phyloP scores from a whole-genome alignment of 331 rosid species.

The Ulmus americana region DNA sequence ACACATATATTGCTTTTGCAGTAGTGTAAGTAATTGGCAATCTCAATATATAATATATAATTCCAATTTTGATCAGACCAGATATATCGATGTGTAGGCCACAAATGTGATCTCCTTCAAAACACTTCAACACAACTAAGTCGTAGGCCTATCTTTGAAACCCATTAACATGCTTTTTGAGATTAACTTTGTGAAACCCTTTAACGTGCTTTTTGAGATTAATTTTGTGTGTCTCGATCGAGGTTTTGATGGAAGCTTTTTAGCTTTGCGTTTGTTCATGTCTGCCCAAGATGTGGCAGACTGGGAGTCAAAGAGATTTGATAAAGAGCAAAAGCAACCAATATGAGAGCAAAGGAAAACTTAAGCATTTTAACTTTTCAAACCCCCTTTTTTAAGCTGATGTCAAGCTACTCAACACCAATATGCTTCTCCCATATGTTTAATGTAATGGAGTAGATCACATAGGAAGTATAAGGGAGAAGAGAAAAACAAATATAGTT shows the following conservation, averaged over 20 bases:
- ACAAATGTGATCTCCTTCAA: conserved; percentile 2
- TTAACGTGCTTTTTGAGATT: not conserved
- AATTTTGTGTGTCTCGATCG: conserved; percentile 2
- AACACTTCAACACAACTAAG: not conserved
- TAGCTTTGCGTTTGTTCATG: not conserved
- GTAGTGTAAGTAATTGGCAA: not conserved
- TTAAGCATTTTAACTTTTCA: conserved; percentile 5
- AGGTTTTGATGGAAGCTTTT: not conserved
- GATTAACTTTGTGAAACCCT: not conserved
- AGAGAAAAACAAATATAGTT: not conserved
- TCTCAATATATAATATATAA: not conserved
- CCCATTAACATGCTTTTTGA: too few relatives aligned
- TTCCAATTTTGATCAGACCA: conserved; percentile 16
- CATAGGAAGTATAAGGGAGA: not conserved
- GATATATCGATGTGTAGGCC: conserved; percentile 1
- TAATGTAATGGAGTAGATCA: not conserved
- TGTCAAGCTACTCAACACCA: not conserved
- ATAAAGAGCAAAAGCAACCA: conserved; percentile 17
- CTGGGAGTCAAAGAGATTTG: conserved; percentile 11
- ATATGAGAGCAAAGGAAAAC: not conserved
- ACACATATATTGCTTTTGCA: not conserved
- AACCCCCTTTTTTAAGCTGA: not conserved
- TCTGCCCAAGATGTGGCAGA: conserved; percentile 10
- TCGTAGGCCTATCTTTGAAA: too few relatives aligned
- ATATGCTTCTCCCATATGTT: not conserved